Conservation (phyloP, 768 basidiomycete species). For the Dacryopinax spathularia region DNA sequence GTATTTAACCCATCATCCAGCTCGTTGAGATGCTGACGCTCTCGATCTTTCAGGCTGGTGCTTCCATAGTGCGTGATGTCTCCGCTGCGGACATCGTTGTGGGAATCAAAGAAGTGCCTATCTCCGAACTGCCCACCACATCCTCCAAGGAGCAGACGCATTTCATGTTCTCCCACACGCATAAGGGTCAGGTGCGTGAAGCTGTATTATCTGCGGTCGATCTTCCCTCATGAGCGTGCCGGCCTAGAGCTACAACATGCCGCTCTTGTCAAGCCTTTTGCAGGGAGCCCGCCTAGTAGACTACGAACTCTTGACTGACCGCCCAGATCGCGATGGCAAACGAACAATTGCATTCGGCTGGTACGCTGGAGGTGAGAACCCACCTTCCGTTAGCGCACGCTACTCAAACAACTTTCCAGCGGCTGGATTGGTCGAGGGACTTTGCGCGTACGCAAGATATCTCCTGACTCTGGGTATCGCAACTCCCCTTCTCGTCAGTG, state of each 20-base stretch:
- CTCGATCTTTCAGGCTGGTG: constrained; percentile 49
- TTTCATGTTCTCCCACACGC: constrained; percentile 86
- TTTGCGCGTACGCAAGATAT: constrained; percentile 61
- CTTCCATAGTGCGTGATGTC: constrained; percentile 43
- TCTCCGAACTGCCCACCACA: constrained; percentile 37
- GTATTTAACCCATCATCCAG: constrained; percentile 30
- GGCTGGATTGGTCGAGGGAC: constrained; percentile 70
- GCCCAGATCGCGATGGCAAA: constrained; percentile 35
- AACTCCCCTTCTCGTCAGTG: constrained; percentile 64
- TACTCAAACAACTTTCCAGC: constrained; percentile 30
- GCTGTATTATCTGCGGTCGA: too few relatives aligned
- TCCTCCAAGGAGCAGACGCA: constrained; percentile 46
- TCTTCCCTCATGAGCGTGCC: neutral
- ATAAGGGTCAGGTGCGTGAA: constrained; percentile 35
- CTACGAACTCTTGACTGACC: constrained; percentile 62
- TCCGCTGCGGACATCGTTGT: constrained; percentile 56
- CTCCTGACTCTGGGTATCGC: constrained; percentile 67
- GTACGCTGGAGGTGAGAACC: constrained; percentile 66
- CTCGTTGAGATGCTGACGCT: neutral
- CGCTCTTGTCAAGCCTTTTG: constrained; percentile 54
- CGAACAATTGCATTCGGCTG: constrained; percentile 82
- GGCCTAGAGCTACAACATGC: constrained; percentile 67
- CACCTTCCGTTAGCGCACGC: neutral
- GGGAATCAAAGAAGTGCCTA: constrained; percentile 79
- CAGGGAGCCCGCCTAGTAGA: constrained; percentile 45